Evolutionary conservation across 2,329 filamentous ascomycete genomes (phyloP), one percentile per base, ranked within the genome.

Genomic region (Colletotrichum neosansevieriae): DNA sequence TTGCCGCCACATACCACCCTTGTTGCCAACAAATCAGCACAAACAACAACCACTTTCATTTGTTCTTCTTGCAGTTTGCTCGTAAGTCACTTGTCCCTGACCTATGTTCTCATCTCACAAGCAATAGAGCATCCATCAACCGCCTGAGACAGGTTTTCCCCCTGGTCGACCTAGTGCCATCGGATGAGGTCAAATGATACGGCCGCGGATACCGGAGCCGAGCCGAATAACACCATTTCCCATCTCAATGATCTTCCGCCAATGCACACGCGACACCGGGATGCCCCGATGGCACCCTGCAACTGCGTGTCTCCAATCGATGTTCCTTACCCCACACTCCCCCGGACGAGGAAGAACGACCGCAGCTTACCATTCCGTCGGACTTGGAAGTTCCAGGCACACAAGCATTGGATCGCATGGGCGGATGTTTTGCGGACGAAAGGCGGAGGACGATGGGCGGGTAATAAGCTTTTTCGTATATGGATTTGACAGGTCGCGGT

Each of bases 191-290:
- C 34, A 34, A 15, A 51, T 63, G 49, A 67, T 42, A 38, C 6
- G 19, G 17, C 24, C 51, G 59, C 59, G 64, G 64, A 53, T 67
- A 2, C 13, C 59, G 58, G 59, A 63, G 51, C 64, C 64, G 64
- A 50, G 17, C 42, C 50, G 13, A 12, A 15, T 3, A 36, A 42
- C 19, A 57, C 9, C 42, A 11, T 15, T 12, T 34, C 32, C 15
- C 17, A 24, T 47, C 40, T 42, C 32, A 13, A 47, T 44, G 58
- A 57, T 66, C 58, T 66, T 67, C 63, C 63, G 58, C 58, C 58
- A 67, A 67, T 63, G 63, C 57, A 61, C 24, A 45, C 12, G 32
- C 42, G n/a, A 51, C 17, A 19, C 13, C 58, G 50, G 24, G n/a
- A 42, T 62, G 50, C 58, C 17, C 34, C 54, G 36, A 21, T 58